A percentile compares a stretch with the other conserved stretches of the same genome.
Conservation (phyloP, 768 basidiomycete genomes). For the Lactifluus rugatus region DNA sequence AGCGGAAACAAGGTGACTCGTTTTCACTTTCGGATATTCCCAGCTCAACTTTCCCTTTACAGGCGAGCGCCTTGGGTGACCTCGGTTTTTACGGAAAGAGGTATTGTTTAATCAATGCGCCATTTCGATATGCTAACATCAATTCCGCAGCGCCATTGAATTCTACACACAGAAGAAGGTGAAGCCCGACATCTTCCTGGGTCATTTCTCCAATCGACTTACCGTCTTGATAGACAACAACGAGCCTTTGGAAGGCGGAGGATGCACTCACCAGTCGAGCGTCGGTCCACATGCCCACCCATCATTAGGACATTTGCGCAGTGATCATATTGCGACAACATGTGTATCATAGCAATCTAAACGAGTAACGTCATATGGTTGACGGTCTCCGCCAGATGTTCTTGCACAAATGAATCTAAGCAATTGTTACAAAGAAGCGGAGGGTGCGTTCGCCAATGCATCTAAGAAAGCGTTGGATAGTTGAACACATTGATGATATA, state of each 20-base stretch:
- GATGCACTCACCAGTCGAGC: conserved; percentile 72
- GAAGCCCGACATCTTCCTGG: neutral
- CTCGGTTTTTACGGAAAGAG: conserved; percentile 87
- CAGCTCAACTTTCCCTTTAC: neutral
- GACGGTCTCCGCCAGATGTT: neutral
- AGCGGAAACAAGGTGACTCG: conserved; percentile 73
- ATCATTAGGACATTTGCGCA: conserved; percentile 35
- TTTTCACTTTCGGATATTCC: neutral
- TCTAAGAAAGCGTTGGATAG: conserved; percentile 79
- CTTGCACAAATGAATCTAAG: neutral
- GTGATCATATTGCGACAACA: neutral
- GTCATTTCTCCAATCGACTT: neutral
- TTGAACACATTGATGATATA: conserved; percentile 65
- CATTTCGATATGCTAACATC: conserved; percentile 7
- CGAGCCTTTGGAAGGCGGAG: conserved; percentile 85
- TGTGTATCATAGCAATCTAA: neutral
- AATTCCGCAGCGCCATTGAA: conserved; percentile 61
- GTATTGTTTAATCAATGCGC: conserved; percentile 28
- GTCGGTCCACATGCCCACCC: conserved; percentile 81
- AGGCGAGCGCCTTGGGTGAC: conserved; percentile 75
- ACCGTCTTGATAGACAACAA: conserved; percentile 56
- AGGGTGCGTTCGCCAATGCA: conserved; percentile 33
- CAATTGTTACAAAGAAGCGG: neutral
- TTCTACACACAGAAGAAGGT: conserved; percentile 97
- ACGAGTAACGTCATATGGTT: neutral